Evolutionary conservation across 2,329 filamentous ascomycete genomes (phyloP).

Genomic region (Simplicillium aogashimaense): DNA sequence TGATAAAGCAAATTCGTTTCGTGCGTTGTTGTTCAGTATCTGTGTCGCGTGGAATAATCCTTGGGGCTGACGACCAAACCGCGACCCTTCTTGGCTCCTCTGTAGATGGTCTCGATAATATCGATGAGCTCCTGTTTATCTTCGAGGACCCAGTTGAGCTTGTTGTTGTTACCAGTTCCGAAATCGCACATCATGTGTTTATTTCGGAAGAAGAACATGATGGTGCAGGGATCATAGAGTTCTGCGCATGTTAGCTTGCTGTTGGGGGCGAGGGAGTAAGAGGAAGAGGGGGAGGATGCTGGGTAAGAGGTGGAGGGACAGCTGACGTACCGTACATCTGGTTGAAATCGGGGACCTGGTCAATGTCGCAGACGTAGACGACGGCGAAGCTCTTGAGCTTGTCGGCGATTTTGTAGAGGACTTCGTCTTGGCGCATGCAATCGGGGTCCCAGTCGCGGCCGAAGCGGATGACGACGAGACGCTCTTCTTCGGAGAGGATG

Average conservation of each 20-base stretch:
- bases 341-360: constrained; percentile 87
- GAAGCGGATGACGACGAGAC: constrained; percentile 88
- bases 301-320: too few relatives aligned
- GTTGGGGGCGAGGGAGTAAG: not conserved
- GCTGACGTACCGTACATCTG: constrained; percentile 66
- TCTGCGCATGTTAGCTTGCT: constrained; percentile 22
- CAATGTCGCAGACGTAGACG: constrained; percentile 90
- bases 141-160: constrained; percentile 86
- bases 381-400: constrained; percentile 87
- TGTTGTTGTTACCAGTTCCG: constrained; percentile 97
- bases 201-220: constrained; percentile 97
- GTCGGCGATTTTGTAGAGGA: constrained; percentile 89
- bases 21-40: constrained; percentile 16
- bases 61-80: constrained; percentile 96
- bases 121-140: constrained; percentile 98
- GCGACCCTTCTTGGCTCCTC: constrained; percentile 94
- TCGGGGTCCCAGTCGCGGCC: constrained; percentile 79
- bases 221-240: constrained; percentile 81
- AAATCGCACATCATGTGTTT: constrained; percentile 99
- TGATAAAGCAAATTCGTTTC: too few relatives aligned
- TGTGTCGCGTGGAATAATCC: constrained; percentile 35
- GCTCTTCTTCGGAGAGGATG: constrained; percentile 80
- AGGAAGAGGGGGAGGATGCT: constrained; percentile 3
- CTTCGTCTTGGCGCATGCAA: constrained; percentile 71
- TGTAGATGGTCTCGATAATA: constrained; percentile 95